phyloP scores from a whole-genome alignment of 2,329 filamentous ascomycete species.

The Ophiostoma ulmi region DNA sequence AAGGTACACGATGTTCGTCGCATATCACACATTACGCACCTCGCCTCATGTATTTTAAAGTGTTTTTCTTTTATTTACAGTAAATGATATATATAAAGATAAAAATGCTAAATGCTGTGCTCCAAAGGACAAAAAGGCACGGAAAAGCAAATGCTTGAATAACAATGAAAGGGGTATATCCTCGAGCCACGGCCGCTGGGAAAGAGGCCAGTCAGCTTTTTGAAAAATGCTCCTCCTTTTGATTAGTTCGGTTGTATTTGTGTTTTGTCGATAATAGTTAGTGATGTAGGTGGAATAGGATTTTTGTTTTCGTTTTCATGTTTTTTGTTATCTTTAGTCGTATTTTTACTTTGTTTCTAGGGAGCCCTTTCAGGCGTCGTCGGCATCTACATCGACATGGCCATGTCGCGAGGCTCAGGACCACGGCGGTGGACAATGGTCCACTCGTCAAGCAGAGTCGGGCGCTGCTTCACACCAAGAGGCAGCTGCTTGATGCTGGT shows the following conservation, averaged over 20 bases:
- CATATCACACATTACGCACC: background rate
- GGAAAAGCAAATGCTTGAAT: background rate
- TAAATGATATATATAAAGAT: background rate
- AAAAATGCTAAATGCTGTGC: constrained; percentile 15
- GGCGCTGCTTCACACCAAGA: constrained; percentile 30
- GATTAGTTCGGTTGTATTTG: background rate
- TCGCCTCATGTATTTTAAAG: background rate
- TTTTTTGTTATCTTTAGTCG: background rate
- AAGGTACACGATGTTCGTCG: background rate
- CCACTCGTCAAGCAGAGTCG: constrained; percentile 29
- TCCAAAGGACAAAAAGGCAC: background rate
- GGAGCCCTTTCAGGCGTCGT: background rate
- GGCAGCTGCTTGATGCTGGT: constrained; percentile 32
- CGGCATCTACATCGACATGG: constrained; percentile 20
- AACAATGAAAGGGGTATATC: constrained; percentile 3
- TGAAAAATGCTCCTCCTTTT: constrained; percentile 1
- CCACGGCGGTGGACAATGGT: constrained; percentile 23
- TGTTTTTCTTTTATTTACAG: constrained; percentile 9
- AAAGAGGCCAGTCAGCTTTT: background rate
- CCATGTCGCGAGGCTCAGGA: constrained; percentile 26
- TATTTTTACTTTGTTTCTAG: background rate
- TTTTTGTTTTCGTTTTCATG: constrained; percentile 1
- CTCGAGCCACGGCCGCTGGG: constrained; percentile 5
- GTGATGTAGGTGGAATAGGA: background rate
- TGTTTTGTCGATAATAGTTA: constrained; percentile 2